Evolutionary conservation across 108 stramenopile genomes (phyloP), one percentile per base, ranked within the genome.

Genomic region (Nitzschia inconspicua): DNA sequence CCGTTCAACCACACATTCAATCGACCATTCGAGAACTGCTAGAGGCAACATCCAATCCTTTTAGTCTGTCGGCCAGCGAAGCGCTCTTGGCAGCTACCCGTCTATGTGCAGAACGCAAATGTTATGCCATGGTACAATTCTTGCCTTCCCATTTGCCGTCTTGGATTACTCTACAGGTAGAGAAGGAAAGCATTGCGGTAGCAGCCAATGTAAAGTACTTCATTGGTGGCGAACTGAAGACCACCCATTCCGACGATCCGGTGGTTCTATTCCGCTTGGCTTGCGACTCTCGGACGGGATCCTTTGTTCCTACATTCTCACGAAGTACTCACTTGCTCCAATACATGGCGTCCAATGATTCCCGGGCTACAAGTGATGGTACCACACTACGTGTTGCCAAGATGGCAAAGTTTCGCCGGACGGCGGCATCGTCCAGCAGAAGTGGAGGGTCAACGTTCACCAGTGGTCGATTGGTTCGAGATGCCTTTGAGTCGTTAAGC

Each of bases 11-110:
- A 63, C 79, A 87, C 44, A 67, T 71, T n/a, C 66, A 68, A 72
- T 50, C 71, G 14, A 86, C 81, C 28, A 63, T 77, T 31, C 60
- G 58, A 27, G 77, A 84, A 57, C 52, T 93, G 23, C 16, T 93
- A 11, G 85, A 85, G 16, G 83, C 93, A 3, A 76, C 85, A 19
- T 82, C 85, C 24, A 80, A 86, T 65, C 93, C 93, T 20, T 94
- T 94, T 66, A 61, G 77, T 5, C 44, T 94, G 22, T 88, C 86
- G 19, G 88, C 82, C 58, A 87, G 85, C 51, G 85, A 89, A 57
- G 93, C 93, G 7, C 64, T 94, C 0, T 53, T 94, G 49, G 86
- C 93, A 4, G 93, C 93, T 1, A 85, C 89, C 13, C 68, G 73
- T 11, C 59, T 94, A 3, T 94, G 85, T 64, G 86, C 89, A 14